phyloP scores from a whole-genome alignment of 2,329 filamentous ascomycete species.

The Monilinia vaccinii-corymbosi region DNA sequence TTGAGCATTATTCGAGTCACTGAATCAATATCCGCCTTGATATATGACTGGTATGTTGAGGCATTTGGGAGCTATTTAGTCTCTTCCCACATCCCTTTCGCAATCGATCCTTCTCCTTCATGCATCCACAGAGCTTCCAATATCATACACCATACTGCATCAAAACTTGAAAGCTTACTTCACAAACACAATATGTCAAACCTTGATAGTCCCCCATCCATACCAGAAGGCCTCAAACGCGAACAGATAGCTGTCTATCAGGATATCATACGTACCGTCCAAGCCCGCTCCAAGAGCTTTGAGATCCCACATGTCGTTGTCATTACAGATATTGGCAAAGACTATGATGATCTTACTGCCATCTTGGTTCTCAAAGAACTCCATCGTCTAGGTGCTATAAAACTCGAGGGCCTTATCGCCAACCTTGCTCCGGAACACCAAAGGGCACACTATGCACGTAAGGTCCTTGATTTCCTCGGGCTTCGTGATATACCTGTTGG shows the following conservation, averaged over 20 bases:
- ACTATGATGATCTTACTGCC: slow-evolving; percentile 26
- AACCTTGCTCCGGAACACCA: slow-evolving; percentile 20
- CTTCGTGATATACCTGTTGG: slow-evolving; percentile 19
- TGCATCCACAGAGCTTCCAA: not conserved
- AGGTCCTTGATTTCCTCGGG: slow-evolving; percentile 19
- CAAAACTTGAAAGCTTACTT: not conserved
- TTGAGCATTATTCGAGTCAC: not conserved
- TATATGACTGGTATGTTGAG: not conserved
- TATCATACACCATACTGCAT: not conserved
- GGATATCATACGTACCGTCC: not conserved
- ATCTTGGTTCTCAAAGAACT: slow-evolving; percentile 25
- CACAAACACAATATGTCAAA: not conserved
- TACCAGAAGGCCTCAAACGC: not conserved
- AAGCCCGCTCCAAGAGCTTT: not conserved
- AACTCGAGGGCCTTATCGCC: slow-evolving; percentile 23
- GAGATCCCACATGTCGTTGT: slow-evolving; percentile 18
- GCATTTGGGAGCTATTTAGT: not conserved
- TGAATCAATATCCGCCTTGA: not conserved
- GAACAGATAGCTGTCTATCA: not conserved
- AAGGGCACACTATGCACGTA: slow-evolving; percentile 21
- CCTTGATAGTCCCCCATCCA: not conserved
- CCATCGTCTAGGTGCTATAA: slow-evolving; percentile 20
- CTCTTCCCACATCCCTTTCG: not conserved
- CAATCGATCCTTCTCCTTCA: not conserved
- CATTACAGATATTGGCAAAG: slow-evolving; percentile 27